Conservation (phyloP, 176 grass and related monocot species). For the Eragrostis nindensis region DNA sequence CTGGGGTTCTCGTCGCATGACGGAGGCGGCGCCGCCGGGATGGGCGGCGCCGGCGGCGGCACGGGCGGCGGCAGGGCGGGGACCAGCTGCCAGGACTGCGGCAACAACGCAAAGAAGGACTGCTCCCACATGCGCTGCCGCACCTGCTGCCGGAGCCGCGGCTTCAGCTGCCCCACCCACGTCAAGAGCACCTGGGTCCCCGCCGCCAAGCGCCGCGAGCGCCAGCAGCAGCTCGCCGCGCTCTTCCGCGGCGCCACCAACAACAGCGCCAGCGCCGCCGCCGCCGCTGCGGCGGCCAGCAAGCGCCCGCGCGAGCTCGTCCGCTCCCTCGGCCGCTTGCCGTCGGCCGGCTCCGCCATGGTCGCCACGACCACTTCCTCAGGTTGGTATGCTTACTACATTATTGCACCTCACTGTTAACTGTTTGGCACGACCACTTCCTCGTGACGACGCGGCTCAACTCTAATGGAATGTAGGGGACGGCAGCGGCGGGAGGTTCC, state of each 20-base stretch:
- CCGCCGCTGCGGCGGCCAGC: conserved; percentile 18
- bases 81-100: conserved; percentile 96
- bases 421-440: background rate
- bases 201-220: conserved; percentile 82
- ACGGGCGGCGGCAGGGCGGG: conserved; percentile 54
- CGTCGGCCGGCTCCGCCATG: conserved; percentile 44
- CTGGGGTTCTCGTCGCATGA: conserved; percentile 61
- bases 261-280: conserved; percentile 28
- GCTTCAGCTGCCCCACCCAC: conserved; percentile 84
- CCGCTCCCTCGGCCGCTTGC: conserved; percentile 49
- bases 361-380: conserved; percentile 72
- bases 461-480: conserved; percentile 42
- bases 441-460: no score
- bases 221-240: conserved; percentile 78
- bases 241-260: conserved; percentile 64
- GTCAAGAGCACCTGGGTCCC: conserved; percentile 96
- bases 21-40: conserved; percentile 9
- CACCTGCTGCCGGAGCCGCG: conserved; percentile 93
- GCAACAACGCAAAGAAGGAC: conserved; percentile 98
- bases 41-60: conserved; percentile 26
- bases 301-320: conserved; percentile 61
- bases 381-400: conserved; percentile 37
- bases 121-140: conserved; percentile 85
- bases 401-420: background rate
- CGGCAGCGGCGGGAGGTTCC: conserved; percentile 65